Conservation (phyloP, 495 filamentous ascomycete genomes). For the Neurospora intermedia region DNA sequence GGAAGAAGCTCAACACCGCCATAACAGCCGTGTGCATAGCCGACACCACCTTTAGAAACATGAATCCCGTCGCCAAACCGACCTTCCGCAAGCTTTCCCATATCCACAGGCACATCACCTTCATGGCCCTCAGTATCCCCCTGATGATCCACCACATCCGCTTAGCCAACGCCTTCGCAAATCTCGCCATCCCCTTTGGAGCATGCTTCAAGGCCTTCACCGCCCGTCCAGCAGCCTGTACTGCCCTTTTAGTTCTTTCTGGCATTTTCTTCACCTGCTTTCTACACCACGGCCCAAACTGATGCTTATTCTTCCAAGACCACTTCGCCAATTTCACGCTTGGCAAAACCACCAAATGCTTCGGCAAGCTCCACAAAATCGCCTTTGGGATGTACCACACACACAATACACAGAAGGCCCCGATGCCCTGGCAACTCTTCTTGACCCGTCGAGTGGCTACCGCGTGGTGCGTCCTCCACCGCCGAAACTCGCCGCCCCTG, state of each 20-base stretch:
- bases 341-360: constrained; percentile 21
- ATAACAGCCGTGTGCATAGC: constrained; percentile 26
- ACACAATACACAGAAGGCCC: constrained; percentile 14
- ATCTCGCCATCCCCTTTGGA: constrained; percentile 11
- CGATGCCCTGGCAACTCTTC: constrained; percentile 9
- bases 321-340: constrained; percentile 9
- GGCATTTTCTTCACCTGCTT: constrained; percentile 16
- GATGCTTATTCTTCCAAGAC: constrained; percentile 16
- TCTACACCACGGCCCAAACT: constrained; percentile 18
- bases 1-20: constrained; percentile 27
- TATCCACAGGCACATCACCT: constrained; percentile 20
- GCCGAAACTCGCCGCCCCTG: constrained; percentile 20
- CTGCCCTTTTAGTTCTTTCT: constrained; percentile 12
- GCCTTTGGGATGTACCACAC: constrained; percentile 22
- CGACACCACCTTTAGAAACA: constrained; percentile 19
- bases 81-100: constrained; percentile 19
- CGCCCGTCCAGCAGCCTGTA: constrained; percentile 3
- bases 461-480: constrained; percentile 15
- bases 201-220: constrained; percentile 14
- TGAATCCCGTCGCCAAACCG: constrained; percentile 16
- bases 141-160: constrained; percentile 15
- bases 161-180: constrained; percentile 7
- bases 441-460: constrained; percentile 14
- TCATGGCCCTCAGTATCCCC: constrained; percentile 20
- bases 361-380: constrained; percentile 19